Percentiles rank a stretch among this genome's conserved stretches.
phyloP scores from a whole-genome alignment of 495 filamentous ascomycete species.

The Penicillium robsamsonii region DNA sequence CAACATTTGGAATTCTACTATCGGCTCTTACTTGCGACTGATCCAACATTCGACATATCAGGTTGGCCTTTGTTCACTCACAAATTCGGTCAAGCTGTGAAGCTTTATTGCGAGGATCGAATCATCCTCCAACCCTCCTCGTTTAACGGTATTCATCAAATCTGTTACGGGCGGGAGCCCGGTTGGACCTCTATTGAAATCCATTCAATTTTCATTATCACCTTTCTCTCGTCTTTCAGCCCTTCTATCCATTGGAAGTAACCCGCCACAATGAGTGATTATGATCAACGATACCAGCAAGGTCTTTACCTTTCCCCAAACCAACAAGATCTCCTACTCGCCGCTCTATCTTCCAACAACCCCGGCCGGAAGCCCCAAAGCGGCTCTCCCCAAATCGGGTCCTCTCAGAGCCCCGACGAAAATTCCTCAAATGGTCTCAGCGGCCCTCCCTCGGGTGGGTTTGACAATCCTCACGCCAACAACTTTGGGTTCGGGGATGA shows the following conservation, averaged over 20 bases:
- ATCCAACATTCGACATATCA: neutral
- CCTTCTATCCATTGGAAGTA: neutral
- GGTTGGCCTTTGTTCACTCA: neutral
- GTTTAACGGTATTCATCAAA: slow-evolving; percentile 6
- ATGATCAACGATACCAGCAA: slow-evolving; percentile 39
- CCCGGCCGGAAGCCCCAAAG: slow-evolving; percentile 36
- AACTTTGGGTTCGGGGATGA: slow-evolving; percentile 53
- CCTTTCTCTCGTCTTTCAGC: neutral
- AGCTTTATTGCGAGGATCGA: neutral
- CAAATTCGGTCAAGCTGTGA: neutral
- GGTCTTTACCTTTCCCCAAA: slow-evolving; percentile 71
- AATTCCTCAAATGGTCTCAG: slow-evolving; percentile 34
- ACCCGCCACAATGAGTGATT: slow-evolving; percentile 34
- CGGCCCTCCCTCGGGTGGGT: slow-evolving; percentile 52
- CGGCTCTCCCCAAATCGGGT: slow-evolving; percentile 28
- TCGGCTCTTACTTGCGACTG: neutral
- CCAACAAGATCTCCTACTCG: slow-evolving; percentile 84
- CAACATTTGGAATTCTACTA: neutral
- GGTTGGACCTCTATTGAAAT: slow-evolving; percentile 1
- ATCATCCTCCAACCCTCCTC: neutral
- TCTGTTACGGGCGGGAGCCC: slow-evolving; percentile 15
- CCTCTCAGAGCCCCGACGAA: slow-evolving; percentile 35
- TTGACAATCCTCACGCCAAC: slow-evolving; percentile 47
- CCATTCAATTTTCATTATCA: neutral
- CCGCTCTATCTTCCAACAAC: slow-evolving; percentile 80